phyloP scores from a whole-genome alignment of 2,329 filamentous ascomycete genomes.

The Catunica adiposa region DNA sequence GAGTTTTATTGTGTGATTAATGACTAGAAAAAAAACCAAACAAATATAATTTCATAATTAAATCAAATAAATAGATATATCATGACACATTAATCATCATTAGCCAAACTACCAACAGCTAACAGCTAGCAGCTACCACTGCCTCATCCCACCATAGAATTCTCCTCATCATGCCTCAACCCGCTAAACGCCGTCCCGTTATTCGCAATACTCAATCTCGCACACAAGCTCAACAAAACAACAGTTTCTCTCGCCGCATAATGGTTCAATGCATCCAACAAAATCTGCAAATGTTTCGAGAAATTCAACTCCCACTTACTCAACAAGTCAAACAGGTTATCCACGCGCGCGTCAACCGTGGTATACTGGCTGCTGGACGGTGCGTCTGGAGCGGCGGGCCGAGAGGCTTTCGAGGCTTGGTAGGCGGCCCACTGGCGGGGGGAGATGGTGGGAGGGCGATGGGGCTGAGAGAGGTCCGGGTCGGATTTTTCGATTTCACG shows the following conservation, averaged over 20 bases:
- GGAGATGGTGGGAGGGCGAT: constrained; percentile 42
- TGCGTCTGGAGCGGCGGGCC: constrained; percentile 21
- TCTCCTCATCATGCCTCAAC: constrained; percentile 36
- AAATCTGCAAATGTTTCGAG: constrained; percentile 74
- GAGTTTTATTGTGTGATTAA: constrained; percentile 12
- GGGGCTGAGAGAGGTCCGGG: constrained; percentile 49
- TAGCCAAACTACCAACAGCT: background rate
- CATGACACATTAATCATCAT: background rate
- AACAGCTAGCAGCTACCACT: background rate
- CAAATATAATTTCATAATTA: background rate
- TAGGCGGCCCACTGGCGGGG: constrained; percentile 44
- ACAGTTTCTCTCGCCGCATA: constrained; percentile 96
- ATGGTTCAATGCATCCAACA: constrained; percentile 90
- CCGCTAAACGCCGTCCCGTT: constrained; percentile 54
- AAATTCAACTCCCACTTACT: constrained; percentile 90
- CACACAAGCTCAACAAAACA: constrained; percentile 75
- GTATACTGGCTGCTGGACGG: constrained; percentile 23
- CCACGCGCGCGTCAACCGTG: constrained; percentile 37
- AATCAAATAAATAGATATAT: background rate
- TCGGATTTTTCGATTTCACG: constrained; percentile 73
- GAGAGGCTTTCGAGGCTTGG: constrained; percentile 31
- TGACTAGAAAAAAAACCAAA: background rate
- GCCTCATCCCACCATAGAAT: constrained; percentile 13
- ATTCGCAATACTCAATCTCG: constrained; percentile 63
- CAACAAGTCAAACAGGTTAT: constrained; percentile 72